These are phyloP conservation scores for Melastoma malabathricum DNA, from an alignment of 345 rosid genomes.

Conservation along the genomic window DNA sequence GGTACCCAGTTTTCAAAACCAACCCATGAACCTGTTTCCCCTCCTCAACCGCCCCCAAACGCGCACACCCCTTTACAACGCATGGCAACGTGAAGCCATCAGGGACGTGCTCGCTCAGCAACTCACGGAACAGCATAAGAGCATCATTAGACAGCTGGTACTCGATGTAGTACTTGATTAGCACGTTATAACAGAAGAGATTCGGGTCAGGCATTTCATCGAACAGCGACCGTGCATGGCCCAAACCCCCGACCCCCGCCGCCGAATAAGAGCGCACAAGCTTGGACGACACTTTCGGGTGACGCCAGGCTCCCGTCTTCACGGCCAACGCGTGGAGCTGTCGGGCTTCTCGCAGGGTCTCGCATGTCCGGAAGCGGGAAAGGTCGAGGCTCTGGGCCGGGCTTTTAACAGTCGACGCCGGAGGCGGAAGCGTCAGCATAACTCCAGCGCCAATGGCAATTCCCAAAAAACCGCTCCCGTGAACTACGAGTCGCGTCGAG, in stretches of 20 bases:
- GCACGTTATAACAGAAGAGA: slow-evolving; percentile 28
- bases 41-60: slow-evolving; percentile 28
- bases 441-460: too few relatives aligned
- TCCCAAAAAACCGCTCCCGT: too few relatives aligned
- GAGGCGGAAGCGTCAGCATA: slow-evolving; percentile 3
- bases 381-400: slow-evolving; percentile 15
- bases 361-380: slow-evolving; percentile 16
- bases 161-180: slow-evolving; percentile 30
- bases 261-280: slow-evolving; percentile 33
- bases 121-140: slow-evolving; percentile 18
- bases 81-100: slow-evolving; percentile 40
- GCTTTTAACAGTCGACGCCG: slow-evolving; percentile 3
- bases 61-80: slow-evolving; percentile 39
- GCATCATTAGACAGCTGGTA: slow-evolving; percentile 37
- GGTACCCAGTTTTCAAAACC: slow-evolving; percentile 31
- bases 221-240: slow-evolving; percentile 36
- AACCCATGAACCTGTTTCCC: slow-evolving; percentile 51
- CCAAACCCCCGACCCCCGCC: slow-evolving; percentile 19
- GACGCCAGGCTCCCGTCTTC: slow-evolving; percentile 22
- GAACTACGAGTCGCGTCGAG: too few relatives aligned
- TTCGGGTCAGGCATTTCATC: slow-evolving; percentile 15
- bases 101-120: slow-evolving; percentile 17
- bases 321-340: slow-evolving; percentile 39
- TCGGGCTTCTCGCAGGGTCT: slow-evolving; percentile 18
- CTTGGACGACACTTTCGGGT: slow-evolving; percentile 24